Percentiles rank a stretch among this genome's conserved stretches.
Conservation (phyloP, 306 rosid genomes). For the Herpetospermum pedunculosum region DNA sequence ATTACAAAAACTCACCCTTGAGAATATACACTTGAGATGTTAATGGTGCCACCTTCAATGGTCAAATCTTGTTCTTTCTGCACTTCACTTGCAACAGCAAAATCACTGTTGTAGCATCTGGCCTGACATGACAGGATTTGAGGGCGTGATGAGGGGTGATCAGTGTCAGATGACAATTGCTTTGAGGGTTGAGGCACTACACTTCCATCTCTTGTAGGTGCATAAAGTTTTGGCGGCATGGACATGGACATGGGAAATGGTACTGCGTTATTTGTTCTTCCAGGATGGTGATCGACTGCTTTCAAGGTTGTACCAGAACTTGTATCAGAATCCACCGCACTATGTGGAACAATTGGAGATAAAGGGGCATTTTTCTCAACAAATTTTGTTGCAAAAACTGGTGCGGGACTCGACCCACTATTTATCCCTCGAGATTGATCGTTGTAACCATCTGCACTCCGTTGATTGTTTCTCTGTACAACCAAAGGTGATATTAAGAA, state of each 20-base stretch:
- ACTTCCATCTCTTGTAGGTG: conserved; percentile 28
- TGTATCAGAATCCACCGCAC: conserved; percentile 42
- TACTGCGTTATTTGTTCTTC: conserved; percentile 35
- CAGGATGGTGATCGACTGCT: conserved; percentile 39
- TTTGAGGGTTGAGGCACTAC: conserved; percentile 38
- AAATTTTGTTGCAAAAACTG: conserved; percentile 45
- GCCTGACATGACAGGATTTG: conserved; percentile 29
- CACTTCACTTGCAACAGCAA: conserved; percentile 40
- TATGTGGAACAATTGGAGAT: conserved; percentile 37
- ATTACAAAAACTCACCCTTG: conserved; percentile 57
- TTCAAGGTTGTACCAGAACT: conserved; percentile 45
- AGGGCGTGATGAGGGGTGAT: conserved; percentile 31
- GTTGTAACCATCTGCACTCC: conserved; percentile 40
- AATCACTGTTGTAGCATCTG: conserved; percentile 22
- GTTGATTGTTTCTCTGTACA: conserved; percentile 56
- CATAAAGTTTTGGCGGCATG: conserved; percentile 42
- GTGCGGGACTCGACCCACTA: conserved; percentile 38
- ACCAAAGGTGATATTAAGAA: neutral
- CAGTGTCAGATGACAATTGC: conserved; percentile 40
- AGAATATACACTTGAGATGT: conserved; percentile 83
- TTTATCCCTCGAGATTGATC: conserved; percentile 42
- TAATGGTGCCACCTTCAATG: conserved; percentile 77
- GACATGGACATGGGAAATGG: conserved; percentile 40
- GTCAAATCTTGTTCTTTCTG: conserved; percentile 67
- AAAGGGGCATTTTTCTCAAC: conserved; percentile 41